A percentile compares a stretch with the other conserved stretches of the same genome.
Evolutionary conservation across 75 land plant species (phyloP).

Genomic region (Isoetes taiwanensis): DNA sequence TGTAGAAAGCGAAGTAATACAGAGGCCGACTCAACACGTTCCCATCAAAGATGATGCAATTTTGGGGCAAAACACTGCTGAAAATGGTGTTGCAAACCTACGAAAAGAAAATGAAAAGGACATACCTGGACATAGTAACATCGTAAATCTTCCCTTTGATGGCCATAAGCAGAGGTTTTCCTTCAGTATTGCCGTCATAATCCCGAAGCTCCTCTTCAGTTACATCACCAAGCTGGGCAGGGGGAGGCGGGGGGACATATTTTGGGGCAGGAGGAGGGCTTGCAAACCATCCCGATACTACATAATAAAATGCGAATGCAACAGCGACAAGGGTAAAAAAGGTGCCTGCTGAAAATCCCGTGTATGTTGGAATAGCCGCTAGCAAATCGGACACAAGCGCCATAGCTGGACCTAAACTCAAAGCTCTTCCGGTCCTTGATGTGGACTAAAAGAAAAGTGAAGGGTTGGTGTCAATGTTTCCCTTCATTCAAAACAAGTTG

Average conservation of each 20-base stretch:
- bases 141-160: slow-evolving; percentile 95
- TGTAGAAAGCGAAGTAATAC: too few species aligned
- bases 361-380: too few species aligned
- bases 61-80: too few species aligned
- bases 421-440: too few species aligned
- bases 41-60: too few species aligned
- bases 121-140: slow-evolving; percentile 77
- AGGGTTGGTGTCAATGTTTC: too few species aligned
- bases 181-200: slow-evolving; percentile 68
- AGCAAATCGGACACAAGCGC: too few species aligned
- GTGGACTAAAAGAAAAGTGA: too few species aligned
- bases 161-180: slow-evolving; percentile 85
- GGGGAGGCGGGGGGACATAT: slow-evolving; percentile 71
- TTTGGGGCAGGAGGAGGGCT: slow-evolving; percentile 12
- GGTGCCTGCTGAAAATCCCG: slow-evolving; percentile 60
- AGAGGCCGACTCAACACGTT: too few species aligned
- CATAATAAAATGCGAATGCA: slow-evolving; percentile 35
- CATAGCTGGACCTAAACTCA: too few species aligned
- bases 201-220: slow-evolving; percentile 57
- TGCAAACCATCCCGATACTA: slow-evolving; percentile 39
- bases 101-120: not conserved
- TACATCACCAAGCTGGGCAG: slow-evolving; percentile 83
- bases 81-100: too few species aligned
- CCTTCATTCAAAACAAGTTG: too few species aligned
- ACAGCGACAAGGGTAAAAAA: slow-evolving; percentile 70